Evolutionary conservation across 352 stramenopile species (phyloP), one percentile per base, ranked within the genome.

Genomic region (Pythium periplocum): DNA sequence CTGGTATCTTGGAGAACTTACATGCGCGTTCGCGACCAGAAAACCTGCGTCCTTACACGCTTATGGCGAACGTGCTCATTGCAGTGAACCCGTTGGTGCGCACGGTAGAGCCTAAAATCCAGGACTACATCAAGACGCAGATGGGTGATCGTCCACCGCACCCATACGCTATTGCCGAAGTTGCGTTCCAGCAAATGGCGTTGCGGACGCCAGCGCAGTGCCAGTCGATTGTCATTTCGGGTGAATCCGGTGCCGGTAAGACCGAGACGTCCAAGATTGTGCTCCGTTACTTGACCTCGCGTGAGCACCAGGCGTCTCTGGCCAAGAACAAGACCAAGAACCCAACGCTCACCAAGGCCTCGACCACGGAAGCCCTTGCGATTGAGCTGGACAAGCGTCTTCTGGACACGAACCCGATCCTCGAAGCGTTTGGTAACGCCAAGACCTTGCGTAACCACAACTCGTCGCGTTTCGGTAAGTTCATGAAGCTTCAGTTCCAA

Each of bases 191-290:
- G 75, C 85, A 92, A 71, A 92, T 92, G 83, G 78, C 80, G 39
- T 69, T 92, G 51, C 78, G 81, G 12, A 79, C 74, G n/a, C 82
- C 83, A 0, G 79, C 83, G 40, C 78, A 92, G 44, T 91, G 80
- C 57, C 84, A 95, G 59, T 89, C 75, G n/a, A 94, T 96, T 60
- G 75, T 94, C 50, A 92, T 93, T 57, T 93, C 82, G 7, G 84
- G 86, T 17, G 86, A 95, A 54, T 92, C 79, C 1, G 86, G 86
- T 48, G 86, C 86, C 11, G 86, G 86, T 7, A 95, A 95, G 68
- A 95, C 85, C 5, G 85, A 95, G 60, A 93, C 83, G 50, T 91
- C 78, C 42, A 96, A 96, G 78, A 93, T 94, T 42, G 83, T 96
- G 49, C 62, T 96, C 59, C 72, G 83, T 1, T 94, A 96, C 73